phyloP scores from a whole-genome alignment of 2,329 filamentous ascomycete species.

The Pestalotiopsis fici region DNA sequence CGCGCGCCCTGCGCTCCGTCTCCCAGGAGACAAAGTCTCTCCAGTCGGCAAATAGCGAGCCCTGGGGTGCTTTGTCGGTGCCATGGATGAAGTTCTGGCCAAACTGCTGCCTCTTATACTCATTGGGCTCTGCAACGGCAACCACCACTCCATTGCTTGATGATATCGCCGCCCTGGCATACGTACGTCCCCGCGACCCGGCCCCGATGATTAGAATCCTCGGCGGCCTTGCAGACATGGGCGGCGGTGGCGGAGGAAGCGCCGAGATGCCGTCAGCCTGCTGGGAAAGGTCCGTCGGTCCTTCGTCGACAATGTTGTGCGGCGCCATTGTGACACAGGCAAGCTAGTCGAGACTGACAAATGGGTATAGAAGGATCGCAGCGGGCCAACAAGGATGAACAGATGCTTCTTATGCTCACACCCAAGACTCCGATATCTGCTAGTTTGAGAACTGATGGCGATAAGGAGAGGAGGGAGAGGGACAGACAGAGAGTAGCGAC shows the following conservation, averaged over 20 bases:
- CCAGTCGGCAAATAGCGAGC: constrained; percentile 75
- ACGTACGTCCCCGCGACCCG: constrained; percentile 75
- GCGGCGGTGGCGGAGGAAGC: constrained; percentile 38
- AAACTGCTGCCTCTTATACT: constrained; percentile 74
- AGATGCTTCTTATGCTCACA: not conserved
- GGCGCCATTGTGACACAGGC: constrained; percentile 22
- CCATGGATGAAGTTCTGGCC: constrained; percentile 76
- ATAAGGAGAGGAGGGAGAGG: constrained; percentile 5
- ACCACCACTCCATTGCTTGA: constrained; percentile 69
- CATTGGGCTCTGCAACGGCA: constrained; percentile 79
- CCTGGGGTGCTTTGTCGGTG: constrained; percentile 41
- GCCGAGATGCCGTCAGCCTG: constrained; percentile 23
- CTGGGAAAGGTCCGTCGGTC: constrained; percentile 20
- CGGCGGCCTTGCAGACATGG: constrained; percentile 51
- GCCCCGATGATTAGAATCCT: constrained; percentile 81
- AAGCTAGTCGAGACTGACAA: too few relatives aligned
- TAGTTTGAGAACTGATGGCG: not conserved
- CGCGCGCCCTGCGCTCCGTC: constrained; percentile 55
- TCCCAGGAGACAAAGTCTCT: constrained; percentile 76
- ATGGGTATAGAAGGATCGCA: too few relatives aligned
- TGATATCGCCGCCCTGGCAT: constrained; percentile 67
- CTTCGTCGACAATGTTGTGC: constrained; percentile 26
- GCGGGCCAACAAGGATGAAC: too few relatives aligned
- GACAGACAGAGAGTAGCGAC: not conserved
- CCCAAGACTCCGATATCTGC: not conserved